Evolutionary conservation across 352 stramenopile genomes (phyloP).

Genomic region (Pythium phragmiticola): DNA sequence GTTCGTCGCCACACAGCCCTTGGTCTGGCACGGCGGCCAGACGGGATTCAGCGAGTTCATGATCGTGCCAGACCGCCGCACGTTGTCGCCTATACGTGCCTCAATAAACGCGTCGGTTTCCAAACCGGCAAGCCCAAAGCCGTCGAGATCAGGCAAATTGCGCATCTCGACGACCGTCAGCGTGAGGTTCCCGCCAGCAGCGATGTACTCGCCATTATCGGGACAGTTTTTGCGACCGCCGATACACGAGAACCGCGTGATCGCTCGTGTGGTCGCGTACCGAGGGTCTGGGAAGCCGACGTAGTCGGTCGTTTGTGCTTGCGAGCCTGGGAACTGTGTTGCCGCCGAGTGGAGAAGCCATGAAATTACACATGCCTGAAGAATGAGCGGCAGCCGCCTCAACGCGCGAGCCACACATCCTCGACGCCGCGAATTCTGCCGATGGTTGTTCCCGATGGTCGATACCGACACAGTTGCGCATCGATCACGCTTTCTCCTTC

Average conservation of each 20-base stretch:
- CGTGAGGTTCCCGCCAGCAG: constrained; percentile 86
- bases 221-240: constrained; percentile 67
- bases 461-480: neutral
- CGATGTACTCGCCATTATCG: constrained; percentile 61
- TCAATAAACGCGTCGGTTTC: constrained; percentile 80
- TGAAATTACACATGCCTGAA: neutral
- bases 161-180: constrained; percentile 82
- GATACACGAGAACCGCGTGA: constrained; percentile 73
- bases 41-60: constrained; percentile 76
- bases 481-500: neutral
- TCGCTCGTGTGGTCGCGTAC: constrained; percentile 47
- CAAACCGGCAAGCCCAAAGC: constrained; percentile 59
- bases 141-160: constrained; percentile 83
- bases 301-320: constrained; percentile 54
- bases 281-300: constrained; percentile 63
- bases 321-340: neutral
- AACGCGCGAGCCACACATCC: neutral
- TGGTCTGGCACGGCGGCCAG: constrained; percentile 56
- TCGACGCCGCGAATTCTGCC: neutral
- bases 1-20: constrained; percentile 40
- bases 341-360: neutral
- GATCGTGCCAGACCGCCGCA: constrained; percentile 54
- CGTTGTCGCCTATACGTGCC: constrained; percentile 70
- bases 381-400: neutral
- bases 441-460: neutral